Base-by-base conservation (phyloP, 371 early-diverging fungal genomes). In the Saksenaea vasiformis region DNA sequence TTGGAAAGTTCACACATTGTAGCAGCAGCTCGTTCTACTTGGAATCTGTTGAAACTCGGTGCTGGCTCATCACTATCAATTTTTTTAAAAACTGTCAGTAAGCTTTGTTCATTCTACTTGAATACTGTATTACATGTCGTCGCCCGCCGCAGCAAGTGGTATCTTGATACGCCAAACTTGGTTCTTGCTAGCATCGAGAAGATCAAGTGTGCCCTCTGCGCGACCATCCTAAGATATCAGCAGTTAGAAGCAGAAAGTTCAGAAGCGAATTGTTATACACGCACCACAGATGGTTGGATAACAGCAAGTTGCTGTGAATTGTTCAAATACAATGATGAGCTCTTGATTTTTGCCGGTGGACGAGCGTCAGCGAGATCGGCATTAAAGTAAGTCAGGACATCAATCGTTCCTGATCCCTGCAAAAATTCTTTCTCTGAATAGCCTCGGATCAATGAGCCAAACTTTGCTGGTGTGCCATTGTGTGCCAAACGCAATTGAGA, bases 1-100 rank as follows among this genome's bases (percentile, higher is more conserved):
- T 90, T 81, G n/a, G 75, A 56, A 7, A 90, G 76, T 61, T 92
- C 92, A 5, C 84, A 71, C 80, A 90, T 79, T 31, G 81, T 75
- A 11, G 85, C 87, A 3, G 71, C 84, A 22, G 67, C 62, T 22
- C 85, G 76, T 8, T 86, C 85, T 2, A 84, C 70, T 54, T 85
- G 83, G 58, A 81, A 77, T 1, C 80, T 74, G 34, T 74, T 74
- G 65, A 83, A 82, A 17, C 73, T 78, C 7, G 82, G 71, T 1
- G 72, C 58, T 28, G 81, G 80, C 1, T 72, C 64, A 44, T 81
- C 82, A 27, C 71, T 70, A 47, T 14, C 8, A 39, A 26, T 61
- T 5, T 8, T 22, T 37, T 28, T 22, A 24, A 53, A 57, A 34
- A 35, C 17, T 14, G 7, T 27, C 28, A 47, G n/a, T 28, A 1